phyloP scores from a whole-genome alignment of 2,329 filamentous ascomycete genomes.

The Alternaria longipes region DNA sequence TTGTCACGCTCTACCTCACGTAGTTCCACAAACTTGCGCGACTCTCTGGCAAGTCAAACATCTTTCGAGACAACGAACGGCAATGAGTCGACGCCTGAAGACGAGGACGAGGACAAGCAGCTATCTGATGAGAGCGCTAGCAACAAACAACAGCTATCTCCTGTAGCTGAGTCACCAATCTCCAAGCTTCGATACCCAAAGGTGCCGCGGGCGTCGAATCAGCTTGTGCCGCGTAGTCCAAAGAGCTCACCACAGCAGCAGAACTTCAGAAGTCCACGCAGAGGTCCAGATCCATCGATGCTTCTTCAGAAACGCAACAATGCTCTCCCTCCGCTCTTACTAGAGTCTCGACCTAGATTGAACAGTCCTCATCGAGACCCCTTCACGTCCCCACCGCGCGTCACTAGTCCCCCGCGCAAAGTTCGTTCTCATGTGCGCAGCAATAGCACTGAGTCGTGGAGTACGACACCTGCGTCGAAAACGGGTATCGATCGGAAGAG shows the following conservation, averaged over 20 bases:
- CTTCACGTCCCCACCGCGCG: constrained; percentile 32
- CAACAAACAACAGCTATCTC: constrained; percentile 45
- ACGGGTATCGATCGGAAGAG: constrained; percentile 28
- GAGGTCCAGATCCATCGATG: constrained; percentile 15
- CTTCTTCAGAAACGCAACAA: constrained; percentile 29
- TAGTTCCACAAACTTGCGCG: constrained; percentile 42
- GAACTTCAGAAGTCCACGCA: constrained; percentile 21
- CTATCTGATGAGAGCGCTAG: constrained; percentile 29
- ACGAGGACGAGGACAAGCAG: constrained; percentile 52
- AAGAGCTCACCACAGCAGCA: constrained; percentile 18
- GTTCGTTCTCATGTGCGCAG: constrained; percentile 34
- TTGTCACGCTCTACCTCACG: constrained; percentile 37
- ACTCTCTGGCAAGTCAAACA: constrained; percentile 52
- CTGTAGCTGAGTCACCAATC: constrained; percentile 57
- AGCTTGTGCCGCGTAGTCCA: constrained; percentile 55
- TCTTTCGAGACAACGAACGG: constrained; percentile 58
- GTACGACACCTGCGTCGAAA: constrained; percentile 25
- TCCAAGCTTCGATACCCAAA: constrained; percentile 58
- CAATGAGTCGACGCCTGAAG: constrained; percentile 59
- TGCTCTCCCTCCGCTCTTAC: constrained; percentile 37
- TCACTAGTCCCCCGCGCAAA: constrained; percentile 32
- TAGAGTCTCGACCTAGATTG: constrained; percentile 42
- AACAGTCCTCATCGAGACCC: constrained; percentile 28
- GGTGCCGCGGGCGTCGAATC: constrained; percentile 58
- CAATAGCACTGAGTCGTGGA: constrained; percentile 38